Conservation (phyloP, 345 rosid genomes). For the Syzygium aqueum region DNA sequence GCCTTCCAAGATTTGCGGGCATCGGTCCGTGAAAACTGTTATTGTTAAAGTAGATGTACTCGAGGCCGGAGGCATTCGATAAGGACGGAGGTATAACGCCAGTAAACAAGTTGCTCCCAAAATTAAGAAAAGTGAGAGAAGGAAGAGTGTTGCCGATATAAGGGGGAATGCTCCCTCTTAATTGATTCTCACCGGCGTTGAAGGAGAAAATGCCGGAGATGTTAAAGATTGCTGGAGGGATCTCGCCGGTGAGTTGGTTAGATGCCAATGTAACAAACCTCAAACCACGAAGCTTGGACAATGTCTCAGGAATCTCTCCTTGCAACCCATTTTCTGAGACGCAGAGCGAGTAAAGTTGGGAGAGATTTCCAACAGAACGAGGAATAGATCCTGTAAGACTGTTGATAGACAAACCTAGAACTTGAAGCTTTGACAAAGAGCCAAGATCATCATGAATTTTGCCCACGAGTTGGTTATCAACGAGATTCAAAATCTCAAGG, state of each 20-base stretch:
- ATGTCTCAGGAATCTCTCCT: neutral
- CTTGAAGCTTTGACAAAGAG: neutral
- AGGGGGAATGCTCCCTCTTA: neutral
- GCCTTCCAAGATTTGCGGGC: neutral
- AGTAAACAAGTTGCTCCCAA: neutral
- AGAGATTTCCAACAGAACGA: neutral
- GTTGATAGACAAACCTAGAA: rapidly evolving
- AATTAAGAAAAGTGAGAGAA: neutral
- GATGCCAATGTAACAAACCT: neutral
- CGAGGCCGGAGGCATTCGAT: neutral
- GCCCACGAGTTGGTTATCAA: neutral
- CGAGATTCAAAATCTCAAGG: neutral
- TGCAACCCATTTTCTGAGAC: rapidly evolving
- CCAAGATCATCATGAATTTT: neutral
- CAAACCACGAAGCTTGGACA: neutral
- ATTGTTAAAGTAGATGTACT: neutral
- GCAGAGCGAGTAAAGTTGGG: neutral
- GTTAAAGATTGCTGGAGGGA: neutral
- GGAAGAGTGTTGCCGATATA: neutral
- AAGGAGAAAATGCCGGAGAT: neutral
- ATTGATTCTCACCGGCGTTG: neutral
- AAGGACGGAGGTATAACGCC: neutral
- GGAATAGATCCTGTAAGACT: neutral
- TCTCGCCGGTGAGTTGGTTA: neutral
- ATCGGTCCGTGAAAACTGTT: neutral